Base-by-base conservation (phyloP, 768 basidiomycete genomes). In the Harrya chromipes region DNA sequence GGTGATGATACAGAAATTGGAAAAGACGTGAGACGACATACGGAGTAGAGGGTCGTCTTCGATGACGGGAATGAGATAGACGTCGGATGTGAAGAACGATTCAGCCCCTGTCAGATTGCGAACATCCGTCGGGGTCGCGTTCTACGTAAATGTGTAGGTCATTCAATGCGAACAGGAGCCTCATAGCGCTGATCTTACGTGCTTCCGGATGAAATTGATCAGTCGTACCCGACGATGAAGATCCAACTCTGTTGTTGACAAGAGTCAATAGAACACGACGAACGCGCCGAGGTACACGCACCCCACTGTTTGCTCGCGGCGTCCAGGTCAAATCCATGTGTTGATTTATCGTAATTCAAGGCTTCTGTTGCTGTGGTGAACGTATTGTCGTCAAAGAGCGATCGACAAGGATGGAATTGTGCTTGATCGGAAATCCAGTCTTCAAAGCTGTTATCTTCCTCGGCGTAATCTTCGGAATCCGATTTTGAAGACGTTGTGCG, bases 11-110 rank as follows among this genome's bases (percentile, higher is more conserved):
- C 24, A 36, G 29, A 3, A 21, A 24, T n/a, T 47, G 17, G n/a
- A 24, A 27, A 4, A 0, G 5, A 4, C 35, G 8, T 7, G 23
- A 23, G 24, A 40, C 3, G 11, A 74, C 87, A 62, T 60, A 97
- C 95, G 90, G 20, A 98, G 83, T 12, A 97, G 70, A 2, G 92
- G 87, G 63, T 97, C 95, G 58, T 94, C 87, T 60, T 89, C 84
- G 37, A 97, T 56, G 24, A 80, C 82, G 2, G 95, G 95, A 35
- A 81, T 78, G 19, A 98, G 80, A 61, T 90, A 90, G 47, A 81
- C 80, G 61, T 98, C 94, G 8, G 83, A 80, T 12, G 72, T 64
- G 53, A 94, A 81, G 57, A 91, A 78, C 0, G 74, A 45, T 63
- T 90, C 87, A 0, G 68, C 63, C 19, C 83, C 82, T 26, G 75